These are phyloP conservation scores for Malassezia pachydermatis DNA, from an alignment of 1,284 basidiomycete species.

Conservation along the genomic window DNA sequence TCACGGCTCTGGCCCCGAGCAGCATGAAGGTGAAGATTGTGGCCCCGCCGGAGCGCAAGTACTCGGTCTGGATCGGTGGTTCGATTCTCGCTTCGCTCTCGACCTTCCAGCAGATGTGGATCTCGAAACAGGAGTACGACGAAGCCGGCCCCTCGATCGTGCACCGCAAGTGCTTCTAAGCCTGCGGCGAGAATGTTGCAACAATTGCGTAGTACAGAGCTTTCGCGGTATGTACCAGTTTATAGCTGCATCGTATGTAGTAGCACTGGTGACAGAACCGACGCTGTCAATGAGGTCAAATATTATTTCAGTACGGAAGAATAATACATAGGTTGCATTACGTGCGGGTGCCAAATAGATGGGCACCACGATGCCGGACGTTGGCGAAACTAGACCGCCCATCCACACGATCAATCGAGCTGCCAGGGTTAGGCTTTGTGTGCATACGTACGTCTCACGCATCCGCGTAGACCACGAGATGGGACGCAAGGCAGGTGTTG, in stretches of 20 bases:
- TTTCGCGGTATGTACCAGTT: too few species aligned
- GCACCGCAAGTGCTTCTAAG: constrained; percentile 48
- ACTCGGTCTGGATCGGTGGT: constrained; percentile 95
- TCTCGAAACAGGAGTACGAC: constrained; percentile 64
- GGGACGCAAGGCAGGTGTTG: constrained; percentile 5
- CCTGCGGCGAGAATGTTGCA: background rate
- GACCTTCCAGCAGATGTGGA: constrained; percentile 88
- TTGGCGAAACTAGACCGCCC: constrained; percentile 16
- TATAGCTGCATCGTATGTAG: too few species aligned
- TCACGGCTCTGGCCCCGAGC: constrained; percentile 70
- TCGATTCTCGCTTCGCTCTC: constrained; percentile 89
- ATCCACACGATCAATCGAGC: constrained; percentile 14
- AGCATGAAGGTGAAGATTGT: constrained; percentile 67
- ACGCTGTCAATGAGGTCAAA: too few species aligned
- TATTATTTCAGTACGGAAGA: too few species aligned
- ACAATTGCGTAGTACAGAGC: background rate
- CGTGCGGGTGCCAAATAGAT: constrained; percentile 11
- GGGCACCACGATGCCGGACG: constrained; percentile 16
- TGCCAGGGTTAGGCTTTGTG: background rate
- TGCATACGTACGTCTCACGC: constrained; percentile 13
- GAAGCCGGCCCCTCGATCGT: constrained; percentile 45
- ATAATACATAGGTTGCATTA: background rate
- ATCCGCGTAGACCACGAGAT: constrained; percentile 17
- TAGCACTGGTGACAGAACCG: too few species aligned
- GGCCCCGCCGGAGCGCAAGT: constrained; percentile 47